Evolutionary conservation across 179 eudicot genomes (phyloP).

Genomic region (Carnegiea gigantea): DNA sequence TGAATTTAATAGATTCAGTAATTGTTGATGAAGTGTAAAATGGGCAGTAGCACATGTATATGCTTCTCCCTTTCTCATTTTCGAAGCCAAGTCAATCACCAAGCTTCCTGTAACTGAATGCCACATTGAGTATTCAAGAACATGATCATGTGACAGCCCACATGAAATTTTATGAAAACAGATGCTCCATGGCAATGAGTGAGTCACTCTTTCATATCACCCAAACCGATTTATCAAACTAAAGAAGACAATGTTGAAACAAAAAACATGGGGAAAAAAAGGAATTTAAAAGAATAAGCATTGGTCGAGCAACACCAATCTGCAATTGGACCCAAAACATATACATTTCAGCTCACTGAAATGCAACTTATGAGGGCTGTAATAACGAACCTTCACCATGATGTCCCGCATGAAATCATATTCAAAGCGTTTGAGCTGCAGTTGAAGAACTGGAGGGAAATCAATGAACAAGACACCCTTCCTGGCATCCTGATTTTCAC

Average conservation of each 20-base stretch:
- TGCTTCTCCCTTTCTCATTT: background rate
- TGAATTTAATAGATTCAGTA: background rate
- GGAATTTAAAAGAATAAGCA: background rate
- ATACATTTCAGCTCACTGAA: background rate
- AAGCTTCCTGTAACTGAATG: background rate
- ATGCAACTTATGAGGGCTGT: slow-evolving; percentile 3
- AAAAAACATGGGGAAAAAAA: background rate
- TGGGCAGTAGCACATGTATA: background rate
- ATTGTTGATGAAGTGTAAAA: background rate
- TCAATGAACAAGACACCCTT: slow-evolving; percentile 59
- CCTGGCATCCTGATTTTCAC: slow-evolving; percentile 46
- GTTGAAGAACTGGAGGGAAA: slow-evolving; percentile 56
- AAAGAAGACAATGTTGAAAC: background rate
- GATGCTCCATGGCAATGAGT: background rate
- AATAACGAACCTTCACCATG: slow-evolving; percentile 49
- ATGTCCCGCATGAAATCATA: slow-evolving; percentile 61
- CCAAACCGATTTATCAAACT: background rate
- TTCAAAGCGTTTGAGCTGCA: slow-evolving; percentile 53
- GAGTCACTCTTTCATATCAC: background rate
- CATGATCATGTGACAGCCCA: background rate
- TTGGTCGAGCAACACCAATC: slow-evolving; percentile 3
- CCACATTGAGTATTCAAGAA: background rate
- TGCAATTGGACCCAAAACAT: background rate
- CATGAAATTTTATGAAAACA: background rate
- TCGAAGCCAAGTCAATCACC: background rate